These are phyloP conservation scores for Diplosphaera chodatii DNA, from an alignment of 139 green algal genomes.

Conservation along the genomic window DNA sequence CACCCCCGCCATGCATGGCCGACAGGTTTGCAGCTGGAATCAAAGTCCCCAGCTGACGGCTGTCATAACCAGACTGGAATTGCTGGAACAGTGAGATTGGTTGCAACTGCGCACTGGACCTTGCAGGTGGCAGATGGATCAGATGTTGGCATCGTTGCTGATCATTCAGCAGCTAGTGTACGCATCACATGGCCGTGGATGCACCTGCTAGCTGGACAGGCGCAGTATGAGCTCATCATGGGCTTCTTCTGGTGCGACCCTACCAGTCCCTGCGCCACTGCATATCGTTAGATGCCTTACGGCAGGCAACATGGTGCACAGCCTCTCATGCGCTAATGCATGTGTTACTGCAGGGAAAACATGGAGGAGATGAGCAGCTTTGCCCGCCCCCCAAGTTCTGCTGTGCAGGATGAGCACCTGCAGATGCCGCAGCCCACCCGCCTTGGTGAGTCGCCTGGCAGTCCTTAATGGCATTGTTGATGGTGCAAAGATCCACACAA, in stretches of 20 bases:
- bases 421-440: constrained; percentile 7
- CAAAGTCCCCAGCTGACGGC: too few relatives aligned
- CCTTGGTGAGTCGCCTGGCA: constrained; percentile 7
- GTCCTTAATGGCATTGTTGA: too few relatives aligned
- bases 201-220: constrained; percentile 23
- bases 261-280: too few relatives aligned
- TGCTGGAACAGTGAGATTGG: too few relatives aligned
- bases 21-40: background rate
- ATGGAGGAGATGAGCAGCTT: constrained; percentile 27
- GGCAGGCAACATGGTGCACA: too few relatives aligned
- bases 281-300: too few relatives aligned
- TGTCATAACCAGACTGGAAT: too few relatives aligned
- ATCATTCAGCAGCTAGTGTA: background rate
- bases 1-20: background rate
- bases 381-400: background rate
- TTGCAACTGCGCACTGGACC: too few relatives aligned
- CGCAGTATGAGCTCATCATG: constrained; percentile 38
- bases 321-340: too few relatives aligned
- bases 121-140: constrained; percentile 10
- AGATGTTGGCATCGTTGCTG: background rate
- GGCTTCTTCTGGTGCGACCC: constrained; percentile 23
- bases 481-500: too few relatives aligned
- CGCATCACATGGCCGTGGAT: constrained; percentile 11
- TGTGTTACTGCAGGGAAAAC: constrained; percentile 21
- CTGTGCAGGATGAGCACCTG: too few relatives aligned